Conservation (phyloP, 2,329 filamentous ascomycete species). For the Thelonectria rubi region DNA sequence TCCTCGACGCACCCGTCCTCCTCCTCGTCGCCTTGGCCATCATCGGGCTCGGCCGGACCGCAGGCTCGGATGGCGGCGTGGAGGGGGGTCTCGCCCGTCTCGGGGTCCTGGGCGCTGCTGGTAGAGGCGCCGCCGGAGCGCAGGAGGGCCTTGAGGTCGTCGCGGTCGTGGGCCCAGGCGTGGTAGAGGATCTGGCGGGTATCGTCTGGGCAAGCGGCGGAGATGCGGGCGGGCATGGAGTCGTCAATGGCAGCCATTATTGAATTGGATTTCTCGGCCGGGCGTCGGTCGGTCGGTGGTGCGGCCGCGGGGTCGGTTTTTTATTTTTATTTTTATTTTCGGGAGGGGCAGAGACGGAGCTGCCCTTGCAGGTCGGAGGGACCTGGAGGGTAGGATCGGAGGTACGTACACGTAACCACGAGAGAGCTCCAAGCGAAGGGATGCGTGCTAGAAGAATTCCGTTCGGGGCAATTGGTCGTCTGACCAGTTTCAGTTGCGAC, state of each 20-base stretch:
- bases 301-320: not conserved
- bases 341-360: no score
- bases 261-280: conserved; percentile 21
- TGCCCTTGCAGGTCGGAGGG: no score
- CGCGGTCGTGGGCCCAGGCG: conserved; percentile 69
- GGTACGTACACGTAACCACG: not conserved
- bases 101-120: conserved; percentile 78
- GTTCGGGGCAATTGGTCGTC: conserved; percentile 11
- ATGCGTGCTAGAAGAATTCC: conserved; percentile 1
- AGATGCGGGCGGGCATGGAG: conserved; percentile 62
- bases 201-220: conserved; percentile 59
- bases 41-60: conserved; percentile 52
- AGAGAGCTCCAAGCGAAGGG: not conserved
- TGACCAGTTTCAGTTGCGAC: conserved; percentile 1
- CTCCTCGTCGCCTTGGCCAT: conserved; percentile 39
- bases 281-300: conserved; percentile 1
- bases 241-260: conserved; percentile 55
- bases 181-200: conserved; percentile 62
- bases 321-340: no score
- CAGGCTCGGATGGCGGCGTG: conserved; percentile 90
- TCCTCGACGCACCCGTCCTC: conserved; percentile 61
- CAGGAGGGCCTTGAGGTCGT: conserved; percentile 74
- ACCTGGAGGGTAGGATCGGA: no score
- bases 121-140: conserved; percentile 66
- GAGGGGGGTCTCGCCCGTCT: conserved; percentile 86